A percentile compares a stretch with the other conserved stretches of the same genome.
Conservation (phyloP, 257 asterid genomes). For the Fraxinus excelsior region DNA sequence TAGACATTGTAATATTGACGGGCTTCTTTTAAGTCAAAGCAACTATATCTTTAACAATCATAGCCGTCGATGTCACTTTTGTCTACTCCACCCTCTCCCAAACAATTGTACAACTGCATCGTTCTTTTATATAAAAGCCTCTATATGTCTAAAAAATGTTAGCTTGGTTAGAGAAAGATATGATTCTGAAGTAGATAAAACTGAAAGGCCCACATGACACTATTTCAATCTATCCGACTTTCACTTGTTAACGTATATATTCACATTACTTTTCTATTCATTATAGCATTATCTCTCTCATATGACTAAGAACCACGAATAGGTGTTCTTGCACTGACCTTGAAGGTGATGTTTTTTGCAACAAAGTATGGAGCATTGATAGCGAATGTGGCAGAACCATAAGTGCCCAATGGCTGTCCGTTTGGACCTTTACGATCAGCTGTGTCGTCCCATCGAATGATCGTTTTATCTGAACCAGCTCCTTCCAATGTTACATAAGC, state of each 20-base stretch:
- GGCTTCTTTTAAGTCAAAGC: not conserved
- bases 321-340: slow-evolving; percentile 39
- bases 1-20: not conserved
- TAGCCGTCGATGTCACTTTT: not conserved
- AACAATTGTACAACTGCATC: not conserved
- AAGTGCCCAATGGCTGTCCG: slow-evolving; percentile 73
- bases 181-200: too few species aligned
- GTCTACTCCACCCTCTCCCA: not conserved
- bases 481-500: slow-evolving; percentile 77
- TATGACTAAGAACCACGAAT: not conserved
- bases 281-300: not conserved
- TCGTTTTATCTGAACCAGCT: slow-evolving; percentile 51
- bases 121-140: not conserved
- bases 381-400: slow-evolving; percentile 88
- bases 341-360: slow-evolving; percentile 78
- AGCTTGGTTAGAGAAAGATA: not conserved
- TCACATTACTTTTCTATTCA: not conserved
- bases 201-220: too few species aligned
- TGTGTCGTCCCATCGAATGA: slow-evolving; percentile 72
- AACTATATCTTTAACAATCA: too few species aligned
- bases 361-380: slow-evolving; percentile 83
- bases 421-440: slow-evolving; percentile 64
- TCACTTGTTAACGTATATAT: not conserved
- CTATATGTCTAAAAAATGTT: too few species aligned
- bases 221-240: too few species aligned